phyloP scores from a whole-genome alignment of 169 alveolate species.

The Blepharisma undulans region DNA sequence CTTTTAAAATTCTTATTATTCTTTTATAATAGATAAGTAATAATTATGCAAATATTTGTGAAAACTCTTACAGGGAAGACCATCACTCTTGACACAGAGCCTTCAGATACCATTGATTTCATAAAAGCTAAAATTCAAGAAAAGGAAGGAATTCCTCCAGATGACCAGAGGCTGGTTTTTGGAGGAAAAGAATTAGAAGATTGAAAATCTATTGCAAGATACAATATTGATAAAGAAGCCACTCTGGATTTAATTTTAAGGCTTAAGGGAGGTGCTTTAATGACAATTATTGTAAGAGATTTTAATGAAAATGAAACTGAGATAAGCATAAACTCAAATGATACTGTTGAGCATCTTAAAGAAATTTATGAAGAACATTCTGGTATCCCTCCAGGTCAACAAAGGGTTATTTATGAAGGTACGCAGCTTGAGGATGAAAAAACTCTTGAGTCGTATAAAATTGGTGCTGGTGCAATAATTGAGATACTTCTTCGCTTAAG shows the following conservation, averaged over 20 bases:
- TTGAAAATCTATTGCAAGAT: constrained; percentile 63
- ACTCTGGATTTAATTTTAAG: constrained; percentile 78
- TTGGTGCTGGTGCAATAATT: constrained; percentile 71
- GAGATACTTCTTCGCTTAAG: constrained; percentile 72
- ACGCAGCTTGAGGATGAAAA: constrained; percentile 71
- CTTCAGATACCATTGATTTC: constrained; percentile 70
- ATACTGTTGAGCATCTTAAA: constrained; percentile 44
- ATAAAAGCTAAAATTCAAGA: constrained; percentile 74
- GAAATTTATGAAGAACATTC: constrained; percentile 49
- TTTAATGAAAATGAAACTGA: not conserved
- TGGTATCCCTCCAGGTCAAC: constrained; percentile 70
- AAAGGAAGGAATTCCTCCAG: constrained; percentile 75
- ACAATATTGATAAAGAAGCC: constrained; percentile 70
- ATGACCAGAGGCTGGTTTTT: constrained; percentile 63
- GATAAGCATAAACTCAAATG: constrained; percentile 26
- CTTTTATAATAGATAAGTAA: too few species aligned
- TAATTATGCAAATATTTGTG: constrained; percentile 38
- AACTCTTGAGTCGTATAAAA: constrained; percentile 63
- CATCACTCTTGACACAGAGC: constrained; percentile 66
- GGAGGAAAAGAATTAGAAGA: constrained; percentile 72
- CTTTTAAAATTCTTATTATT: not conserved
- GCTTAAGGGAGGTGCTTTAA: constrained; percentile 56
- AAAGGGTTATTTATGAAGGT: constrained; percentile 65
- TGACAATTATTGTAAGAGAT: not conserved
- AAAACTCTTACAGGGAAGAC: constrained; percentile 62